These are phyloP conservation scores for Arctostaphylos glauca DNA, from an alignment of 148 eudicot species.

Conservation along the genomic window DNA sequence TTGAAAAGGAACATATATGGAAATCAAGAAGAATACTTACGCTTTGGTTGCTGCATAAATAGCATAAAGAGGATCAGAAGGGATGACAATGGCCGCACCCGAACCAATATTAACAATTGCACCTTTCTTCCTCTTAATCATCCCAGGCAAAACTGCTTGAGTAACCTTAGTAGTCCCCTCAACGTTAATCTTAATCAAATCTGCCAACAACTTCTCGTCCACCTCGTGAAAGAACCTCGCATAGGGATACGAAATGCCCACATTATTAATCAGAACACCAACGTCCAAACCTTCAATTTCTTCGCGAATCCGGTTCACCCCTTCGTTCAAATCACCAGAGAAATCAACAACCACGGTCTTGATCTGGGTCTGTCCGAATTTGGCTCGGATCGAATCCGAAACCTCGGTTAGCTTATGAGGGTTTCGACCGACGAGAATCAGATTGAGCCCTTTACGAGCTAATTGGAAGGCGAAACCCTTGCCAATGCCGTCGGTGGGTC, in stretches of 20 bases:
- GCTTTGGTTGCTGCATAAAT: slow-evolving; percentile 75
- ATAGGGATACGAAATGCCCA: slow-evolving; percentile 54
- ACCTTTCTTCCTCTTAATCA: slow-evolving; percentile 67
- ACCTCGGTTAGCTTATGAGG: slow-evolving; percentile 75
- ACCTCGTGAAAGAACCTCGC: slow-evolving; percentile 64
- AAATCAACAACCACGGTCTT: slow-evolving; percentile 67
- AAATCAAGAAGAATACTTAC: slow-evolving; percentile 35
- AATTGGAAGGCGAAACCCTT: slow-evolving; percentile 82
- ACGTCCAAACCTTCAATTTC: slow-evolving; percentile 62
- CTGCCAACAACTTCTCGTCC: slow-evolving; percentile 38
- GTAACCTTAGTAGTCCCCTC: slow-evolving; percentile 67
- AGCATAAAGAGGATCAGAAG: slow-evolving; percentile 71
- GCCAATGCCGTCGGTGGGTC: slow-evolving; percentile 95
- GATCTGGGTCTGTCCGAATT: slow-evolving; percentile 43
- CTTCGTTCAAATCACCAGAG: slow-evolving; percentile 44
- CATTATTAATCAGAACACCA: slow-evolving; percentile 73
- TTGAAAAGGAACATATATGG: neutral
- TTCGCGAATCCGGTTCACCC: slow-evolving; percentile 35
- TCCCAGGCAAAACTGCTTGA: slow-evolving; percentile 59
- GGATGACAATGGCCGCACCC: slow-evolving; percentile 61
- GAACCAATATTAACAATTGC: slow-evolving; percentile 73
- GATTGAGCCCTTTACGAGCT: slow-evolving; percentile 70
- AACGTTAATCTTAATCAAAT: slow-evolving; percentile 55
- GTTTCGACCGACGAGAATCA: slow-evolving; percentile 73
- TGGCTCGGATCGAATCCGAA: slow-evolving; percentile 46